A percentile compares a stretch with the other conserved stretches of the same genome.
These are phyloP conservation scores for Suillus spraguei DNA, from an alignment of 768 basidiomycete genomes.

Conservation along the genomic window DNA sequence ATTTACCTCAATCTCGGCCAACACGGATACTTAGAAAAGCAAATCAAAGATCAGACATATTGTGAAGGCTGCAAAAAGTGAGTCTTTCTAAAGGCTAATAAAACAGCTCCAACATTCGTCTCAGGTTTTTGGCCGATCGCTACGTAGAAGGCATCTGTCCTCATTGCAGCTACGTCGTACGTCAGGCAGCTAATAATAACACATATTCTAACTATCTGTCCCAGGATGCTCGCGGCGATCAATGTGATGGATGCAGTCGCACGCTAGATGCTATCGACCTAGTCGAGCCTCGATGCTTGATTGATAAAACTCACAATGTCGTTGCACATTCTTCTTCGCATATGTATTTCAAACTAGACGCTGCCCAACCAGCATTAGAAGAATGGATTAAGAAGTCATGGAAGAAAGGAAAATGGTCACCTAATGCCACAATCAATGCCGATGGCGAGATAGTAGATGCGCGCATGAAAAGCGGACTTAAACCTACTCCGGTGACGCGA, in stretches of 20 bases:
- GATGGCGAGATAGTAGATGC: constrained; percentile 91
- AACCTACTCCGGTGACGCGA: constrained; percentile 89
- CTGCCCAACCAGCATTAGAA: constrained; percentile 79
- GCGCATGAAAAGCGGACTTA: constrained; percentile 80
- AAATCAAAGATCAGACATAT: constrained; percentile 91
- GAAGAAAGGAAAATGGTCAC: constrained; percentile 88
- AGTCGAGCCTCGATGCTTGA: constrained; percentile 91
- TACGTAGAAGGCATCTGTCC: constrained; percentile 99
- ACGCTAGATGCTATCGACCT: constrained; percentile 94
- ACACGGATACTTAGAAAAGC: constrained; percentile 75
- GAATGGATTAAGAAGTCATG: constrained; percentile 85
- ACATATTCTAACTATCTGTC: neutral
- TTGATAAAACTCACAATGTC: constrained; percentile 79
- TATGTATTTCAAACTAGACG: constrained; percentile 89
- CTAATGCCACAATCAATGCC: constrained; percentile 85
- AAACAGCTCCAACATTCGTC: constrained; percentile 12
- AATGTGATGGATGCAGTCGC: constrained; percentile 92
- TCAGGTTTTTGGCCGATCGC: constrained; percentile 92
- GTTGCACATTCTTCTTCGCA: constrained; percentile 80
- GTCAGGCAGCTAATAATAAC: constrained; percentile 16
- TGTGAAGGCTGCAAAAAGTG: constrained; percentile 91
- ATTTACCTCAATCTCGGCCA: constrained; percentile 85
- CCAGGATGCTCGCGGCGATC: constrained; percentile 96
- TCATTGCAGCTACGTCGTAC: constrained; percentile 82
- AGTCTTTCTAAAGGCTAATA: constrained; percentile 17